A percentile compares a stretch with the other conserved stretches of the same genome.
Evolutionary conservation across 2,329 filamentous ascomycete genomes (phyloP).

Genomic region (Fusarium hainanense): DNA sequence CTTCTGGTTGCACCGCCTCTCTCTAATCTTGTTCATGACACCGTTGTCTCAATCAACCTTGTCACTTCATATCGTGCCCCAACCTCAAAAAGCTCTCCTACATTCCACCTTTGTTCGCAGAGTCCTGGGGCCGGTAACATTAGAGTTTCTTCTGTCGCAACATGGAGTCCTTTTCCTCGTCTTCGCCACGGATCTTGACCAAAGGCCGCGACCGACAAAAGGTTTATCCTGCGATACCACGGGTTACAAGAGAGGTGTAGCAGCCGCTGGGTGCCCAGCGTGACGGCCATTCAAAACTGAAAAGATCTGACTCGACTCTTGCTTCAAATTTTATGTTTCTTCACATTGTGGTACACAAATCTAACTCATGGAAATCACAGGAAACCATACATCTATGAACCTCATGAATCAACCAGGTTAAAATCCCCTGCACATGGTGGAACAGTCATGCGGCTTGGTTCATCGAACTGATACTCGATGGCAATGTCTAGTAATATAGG

Average conservation of each 20-base stretch:
- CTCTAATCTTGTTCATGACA: constrained; percentile 24
- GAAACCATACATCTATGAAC: constrained; percentile 5
- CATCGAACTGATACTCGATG: constrained; percentile 32
- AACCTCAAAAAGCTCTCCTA: constrained; percentile 19
- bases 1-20: constrained; percentile 58
- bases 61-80: constrained; percentile 24
- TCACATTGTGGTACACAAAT: not conserved
- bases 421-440: constrained; percentile 16
- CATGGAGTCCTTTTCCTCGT: constrained; percentile 63
- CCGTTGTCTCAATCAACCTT: constrained; percentile 27
- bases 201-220: constrained; percentile 70
- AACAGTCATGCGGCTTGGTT: constrained; percentile 7
- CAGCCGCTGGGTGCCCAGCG: constrained; percentile 62
- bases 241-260: constrained; percentile 45
- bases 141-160: constrained; percentile 53
- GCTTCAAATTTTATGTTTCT: not conserved
- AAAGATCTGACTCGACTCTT: constrained; percentile 74
- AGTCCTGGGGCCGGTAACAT: constrained; percentile 33
- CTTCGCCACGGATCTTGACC: constrained; percentile 60
- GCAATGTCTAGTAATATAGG: constrained; percentile 24
- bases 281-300: constrained; percentile 71
- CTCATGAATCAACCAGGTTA: constrained; percentile 8
- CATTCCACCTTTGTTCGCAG: constrained; percentile 28
- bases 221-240: constrained; percentile 2
- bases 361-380: constrained; percentile 16